Evolutionary conservation across 108 stramenopile species (phyloP), one percentile per base, ranked within the genome.

Genomic region (Nitzschia palea): DNA sequence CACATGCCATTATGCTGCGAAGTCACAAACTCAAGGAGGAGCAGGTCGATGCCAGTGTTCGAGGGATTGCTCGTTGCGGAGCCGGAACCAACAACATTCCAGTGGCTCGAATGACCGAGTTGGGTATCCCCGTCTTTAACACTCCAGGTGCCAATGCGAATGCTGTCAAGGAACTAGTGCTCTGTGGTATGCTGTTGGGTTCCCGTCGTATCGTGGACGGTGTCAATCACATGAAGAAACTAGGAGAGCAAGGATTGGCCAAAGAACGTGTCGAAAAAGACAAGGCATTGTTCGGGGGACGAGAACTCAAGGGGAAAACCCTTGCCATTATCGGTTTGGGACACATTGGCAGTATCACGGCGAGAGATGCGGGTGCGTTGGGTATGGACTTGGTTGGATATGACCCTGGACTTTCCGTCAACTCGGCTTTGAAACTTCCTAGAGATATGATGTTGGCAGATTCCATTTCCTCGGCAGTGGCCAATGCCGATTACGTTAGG

Each of bases 111-210:
- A 86, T 86, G 77, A 87, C 87, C 10, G 84, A 89, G 68, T 63
- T 85, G 4, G 93, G 93, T 35, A 88, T 94, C 34, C 87, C 87
- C 20, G 93, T 94, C 22, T 88, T 94, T 74, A 94, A 94, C 65
- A 94, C 93, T 12, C 93, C 93, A 8, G 93, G 93, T 27, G 93
- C 87, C 18, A 94, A 94, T 77, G 87, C 93, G 52, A 87, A 86
- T 65, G 87, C 88, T 42, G 87, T 88, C 47, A 88, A 86, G 60
- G 93, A 94, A 76, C 63, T 94, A 22, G 82, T 90, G 36, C 36
- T 94, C 12, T 83, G 84, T 32, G 84, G 81, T 44, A 27, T 94
- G 45, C 63, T 94, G 26, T 65, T 88, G 30, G 83, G 82, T 35
- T 67, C 75, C 32, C 68, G 93, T 18, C 69, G 86, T 31, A 61